Evolutionary conservation across 2,329 filamentous ascomycete species (phyloP), one percentile per base, ranked within the genome.

Genomic region (Alternaria sp.): DNA sequence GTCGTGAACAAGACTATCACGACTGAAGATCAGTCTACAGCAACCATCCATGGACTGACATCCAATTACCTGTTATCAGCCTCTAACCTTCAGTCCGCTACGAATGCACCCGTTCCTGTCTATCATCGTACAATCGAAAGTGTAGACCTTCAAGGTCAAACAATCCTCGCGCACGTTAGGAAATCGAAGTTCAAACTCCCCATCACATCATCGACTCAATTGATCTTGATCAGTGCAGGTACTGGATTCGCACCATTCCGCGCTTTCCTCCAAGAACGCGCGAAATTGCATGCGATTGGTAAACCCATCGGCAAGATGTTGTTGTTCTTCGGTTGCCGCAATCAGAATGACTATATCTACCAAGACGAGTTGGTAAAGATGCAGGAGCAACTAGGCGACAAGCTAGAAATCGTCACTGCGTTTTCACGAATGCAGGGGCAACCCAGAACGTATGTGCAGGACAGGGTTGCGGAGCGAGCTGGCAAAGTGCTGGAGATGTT

Each of bases 101-200:
- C 64, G 8, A 50, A 52, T 12, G 14, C 14, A 2, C 54, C 62
- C 16, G 64, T 64, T 28, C 70, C 72, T 2, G 54, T 60, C 2
- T 72, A 66, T 49, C 59, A 63, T 30, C 63, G 59, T n/a, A 30
- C 54, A 11, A 55, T 16, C 20, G 34, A 65, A 9, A 50, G 65
- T 45, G 58, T 67, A 45, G 48, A 44, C 1, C 59, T 76, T 8
- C 57, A 59, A 36, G 62, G 71, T 32, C 62, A 69, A 12, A 71
- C 64, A n/a, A 54, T 81, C 45, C 74, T 74, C 60, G 81, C 81
- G 0, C 78, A 81, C 58, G 70, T 82, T 45, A 78, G 79, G 27
- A 76, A 75, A 56, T 81, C 80, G 1, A 80, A 78, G 40, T 85
- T 85, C 75, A 82, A 82, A 51, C 77, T 85, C 3, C 83, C 83